Conservation (phyloP, 495 filamentous ascomycete genomes). For the Gamarada debralockiae region DNA sequence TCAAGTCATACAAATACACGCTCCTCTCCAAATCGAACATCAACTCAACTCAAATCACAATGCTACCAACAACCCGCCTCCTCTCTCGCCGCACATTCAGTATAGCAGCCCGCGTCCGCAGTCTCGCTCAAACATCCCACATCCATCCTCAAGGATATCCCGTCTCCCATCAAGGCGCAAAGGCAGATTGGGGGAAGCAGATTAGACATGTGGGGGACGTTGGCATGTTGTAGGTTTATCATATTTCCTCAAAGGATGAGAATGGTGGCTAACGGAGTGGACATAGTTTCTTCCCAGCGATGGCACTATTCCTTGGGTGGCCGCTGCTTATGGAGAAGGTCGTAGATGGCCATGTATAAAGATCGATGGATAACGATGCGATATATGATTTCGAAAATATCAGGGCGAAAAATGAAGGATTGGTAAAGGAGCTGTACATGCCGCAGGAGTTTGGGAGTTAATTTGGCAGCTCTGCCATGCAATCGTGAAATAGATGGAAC, state of each 20-base stretch:
- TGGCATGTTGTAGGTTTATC: conserved; percentile 16
- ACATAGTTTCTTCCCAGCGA: conserved; percentile 19
- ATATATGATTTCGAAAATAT: too few relatives aligned
- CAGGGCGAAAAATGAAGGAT: too few relatives aligned
- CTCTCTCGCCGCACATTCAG: conserved; percentile 4
- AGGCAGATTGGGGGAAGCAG: conserved; percentile 20
- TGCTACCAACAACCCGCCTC: too few relatives aligned
- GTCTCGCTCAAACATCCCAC: not conserved
- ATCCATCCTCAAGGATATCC: conserved; percentile 17
- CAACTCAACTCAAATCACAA: too few relatives aligned
- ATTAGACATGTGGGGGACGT: conserved; percentile 1
- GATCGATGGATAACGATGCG: not conserved
- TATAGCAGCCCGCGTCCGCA: conserved; percentile 9
- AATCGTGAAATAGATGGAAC: too few relatives aligned
- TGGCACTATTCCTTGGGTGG: conserved; percentile 17
- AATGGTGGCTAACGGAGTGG: not conserved
- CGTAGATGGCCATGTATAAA: conserved; percentile 9
- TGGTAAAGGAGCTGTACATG: too few relatives aligned
- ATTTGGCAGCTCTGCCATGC: too few relatives aligned
- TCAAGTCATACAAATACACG: too few relatives aligned
- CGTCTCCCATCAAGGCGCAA: conserved; percentile 2
- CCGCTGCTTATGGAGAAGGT: conserved; percentile 10
- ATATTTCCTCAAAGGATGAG: not conserved
- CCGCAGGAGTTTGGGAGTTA: too few relatives aligned
- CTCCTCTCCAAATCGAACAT: too few relatives aligned